Evolutionary conservation across 106 monocot species (phyloP), one percentile per base, ranked within the genome.

Genomic region (Dendrobium chrysotoxum): DNA sequence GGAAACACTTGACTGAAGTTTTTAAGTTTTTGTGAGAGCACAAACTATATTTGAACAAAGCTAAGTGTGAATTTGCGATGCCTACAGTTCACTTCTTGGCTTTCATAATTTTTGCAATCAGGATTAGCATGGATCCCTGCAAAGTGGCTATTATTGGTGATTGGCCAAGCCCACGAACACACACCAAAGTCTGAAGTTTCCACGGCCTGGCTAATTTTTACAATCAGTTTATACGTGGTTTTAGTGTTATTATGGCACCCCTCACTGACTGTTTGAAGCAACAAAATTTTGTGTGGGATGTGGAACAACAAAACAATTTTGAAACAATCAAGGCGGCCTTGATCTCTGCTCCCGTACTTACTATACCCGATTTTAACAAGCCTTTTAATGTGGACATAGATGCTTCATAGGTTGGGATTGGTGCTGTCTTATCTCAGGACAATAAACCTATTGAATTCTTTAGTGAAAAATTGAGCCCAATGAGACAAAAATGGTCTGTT

Each of bases 171-270:
- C 5, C 79, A 65, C 0, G 54, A 15, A 15, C 40, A 7, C 15
- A 4, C 76, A 2, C 2, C 8, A 13, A 87, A 0, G 23, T 79
- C 3, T 8, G 79, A 7, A 88, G 87, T 17, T 84, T 88, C 26
- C 58, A 71, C 68, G 81, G 87, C n/a, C 1, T 4, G 79, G 75
- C 82, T 0, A 40, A 79, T 9, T 88, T 88, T 25, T 88, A 88
- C 18, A 20, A 40, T 15, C 15, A 45, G 0, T 84, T 85, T 20
- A 40, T 79, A 5, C 35, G 46, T 2, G 31, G 75, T 28, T 84
- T 87, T 20, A 82, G 81, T 18, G 57, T 46, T 4, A 26, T 79
- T 3, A 47, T 72, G 4, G 28, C 87, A 4, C 81, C 75, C 1
- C 25, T 84, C 3, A 79, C 26, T 13, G 75, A 75, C 8, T 86